phyloP scores from a whole-genome alignment of 441 rosid species.

The Erodium moschatum region DNA sequence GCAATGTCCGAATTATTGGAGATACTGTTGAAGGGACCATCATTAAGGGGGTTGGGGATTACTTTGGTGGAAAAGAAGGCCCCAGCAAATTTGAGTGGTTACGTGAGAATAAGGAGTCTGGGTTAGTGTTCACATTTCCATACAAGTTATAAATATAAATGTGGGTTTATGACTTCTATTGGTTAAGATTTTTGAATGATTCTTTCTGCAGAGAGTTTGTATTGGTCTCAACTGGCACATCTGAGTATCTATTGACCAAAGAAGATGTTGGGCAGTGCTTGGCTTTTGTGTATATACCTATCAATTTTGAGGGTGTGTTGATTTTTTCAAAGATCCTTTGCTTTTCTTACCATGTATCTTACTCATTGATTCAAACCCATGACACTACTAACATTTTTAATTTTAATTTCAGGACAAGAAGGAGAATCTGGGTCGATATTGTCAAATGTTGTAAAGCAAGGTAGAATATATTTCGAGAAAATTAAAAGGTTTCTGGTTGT shows the following conservation, averaged over 20 bases:
- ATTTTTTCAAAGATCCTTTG: conserved; percentile 13
- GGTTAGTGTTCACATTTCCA: conserved; percentile 43
- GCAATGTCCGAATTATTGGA: conserved; percentile 69
- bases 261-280: conserved; percentile 77
- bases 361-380: conserved; percentile 12
- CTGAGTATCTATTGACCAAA: conserved; percentile 73
- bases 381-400: conserved; percentile 9
- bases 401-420: conserved; percentile 64
- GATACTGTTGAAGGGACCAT: conserved; percentile 73
- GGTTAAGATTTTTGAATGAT: conserved; percentile 5
- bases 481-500: neutral
- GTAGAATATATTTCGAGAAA: conserved; percentile 32
- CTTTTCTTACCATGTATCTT: conserved; percentile 18
- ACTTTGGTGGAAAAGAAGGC: conserved; percentile 98
- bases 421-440: conserved; percentile 64
- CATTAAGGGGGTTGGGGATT: conserved; percentile 75
- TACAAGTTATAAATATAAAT: neutral
- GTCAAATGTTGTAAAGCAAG: conserved; percentile 68
- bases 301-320: conserved; percentile 75
- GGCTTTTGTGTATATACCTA: conserved; percentile 78
- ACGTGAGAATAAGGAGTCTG: conserved; percentile 61
- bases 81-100: conserved; percentile 98
- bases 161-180: conserved; percentile 6
- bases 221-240: conserved; percentile 62
- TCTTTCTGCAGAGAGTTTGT: conserved; percentile 50